Evolutionary conservation across 495 filamentous ascomycete genomes (phyloP).

Genomic region (Talaromyces ruber): DNA sequence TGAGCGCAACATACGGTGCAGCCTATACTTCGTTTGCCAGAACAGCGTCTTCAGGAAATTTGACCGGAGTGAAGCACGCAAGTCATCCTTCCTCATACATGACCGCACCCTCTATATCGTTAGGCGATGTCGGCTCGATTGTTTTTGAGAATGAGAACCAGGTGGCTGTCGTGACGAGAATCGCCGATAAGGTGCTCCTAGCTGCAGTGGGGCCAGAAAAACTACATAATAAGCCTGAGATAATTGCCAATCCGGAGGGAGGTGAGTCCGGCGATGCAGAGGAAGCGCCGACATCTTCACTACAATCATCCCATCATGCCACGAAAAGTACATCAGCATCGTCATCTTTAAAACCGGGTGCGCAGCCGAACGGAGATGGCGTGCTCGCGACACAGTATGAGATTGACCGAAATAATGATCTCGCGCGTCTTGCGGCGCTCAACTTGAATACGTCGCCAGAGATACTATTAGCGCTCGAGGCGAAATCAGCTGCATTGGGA

Average conservation of each 20-base stretch:
- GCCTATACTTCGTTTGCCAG: conserved; percentile 41
- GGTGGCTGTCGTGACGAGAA: conserved; percentile 36
- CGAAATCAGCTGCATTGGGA: conserved; percentile 37
- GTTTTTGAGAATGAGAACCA: conserved; percentile 39
- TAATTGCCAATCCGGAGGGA: conserved; percentile 4
- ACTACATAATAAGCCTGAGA: conserved; percentile 1
- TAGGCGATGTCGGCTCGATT: conserved; percentile 43
- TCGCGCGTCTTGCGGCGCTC: conserved; percentile 30
- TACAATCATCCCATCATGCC: background rate
- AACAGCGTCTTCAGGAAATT: conserved; percentile 35
- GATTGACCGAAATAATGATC: conserved; percentile 33
- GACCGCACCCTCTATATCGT: conserved; percentile 36
- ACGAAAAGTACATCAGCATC: conserved; percentile 8
- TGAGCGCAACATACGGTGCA: conserved; percentile 39
- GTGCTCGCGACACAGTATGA: conserved; percentile 29
- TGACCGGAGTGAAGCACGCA: conserved; percentile 39
- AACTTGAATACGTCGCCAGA: conserved; percentile 34
- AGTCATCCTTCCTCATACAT: conserved; percentile 40
- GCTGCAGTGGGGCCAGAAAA: conserved; percentile 36
- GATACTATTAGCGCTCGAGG: conserved; percentile 35
- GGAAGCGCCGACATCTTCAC: background rate
- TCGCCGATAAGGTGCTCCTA: conserved; percentile 38
- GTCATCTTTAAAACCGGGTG: conserved; percentile 4
- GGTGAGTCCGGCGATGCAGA: conserved; percentile 8
- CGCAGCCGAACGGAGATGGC: conserved; percentile 13